Percentiles rank a stretch among this genome's conserved stretches.
Conservation (phyloP, 768 basidiomycete genomes). For the Russula emetica region DNA sequence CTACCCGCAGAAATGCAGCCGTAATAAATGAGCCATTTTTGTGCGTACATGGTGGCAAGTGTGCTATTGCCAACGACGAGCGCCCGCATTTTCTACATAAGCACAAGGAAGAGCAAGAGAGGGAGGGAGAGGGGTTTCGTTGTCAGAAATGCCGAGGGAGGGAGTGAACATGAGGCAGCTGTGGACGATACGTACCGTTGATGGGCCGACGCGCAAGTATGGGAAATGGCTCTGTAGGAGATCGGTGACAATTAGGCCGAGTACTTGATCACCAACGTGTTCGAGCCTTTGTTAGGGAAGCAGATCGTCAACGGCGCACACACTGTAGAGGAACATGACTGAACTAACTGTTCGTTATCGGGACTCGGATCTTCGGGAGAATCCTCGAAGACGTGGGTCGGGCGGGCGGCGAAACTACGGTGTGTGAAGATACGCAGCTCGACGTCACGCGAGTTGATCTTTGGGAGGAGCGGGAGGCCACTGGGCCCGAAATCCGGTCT, state of each 20-base stretch:
- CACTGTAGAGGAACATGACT: constrained; percentile 19
- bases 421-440: constrained; percentile 67
- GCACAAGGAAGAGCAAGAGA: background rate
- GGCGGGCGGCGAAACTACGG: constrained; percentile 63
- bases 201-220: constrained; percentile 68
- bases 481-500: constrained; percentile 37
- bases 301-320: background rate
- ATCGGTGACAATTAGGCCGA: constrained; percentile 61
- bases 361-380: constrained; percentile 64
- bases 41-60: constrained; percentile 62
- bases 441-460: constrained; percentile 46
- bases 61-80: constrained; percentile 71
- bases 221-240: constrained; percentile 60
- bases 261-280: constrained; percentile 71
- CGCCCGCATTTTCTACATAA: constrained; percentile 66
- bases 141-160: background rate
- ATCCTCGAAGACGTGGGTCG: constrained; percentile 75
- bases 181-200: constrained; percentile 46
- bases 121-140: background rate
- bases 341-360: constrained; percentile 87
- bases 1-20: background rate
- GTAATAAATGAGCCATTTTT: background rate
- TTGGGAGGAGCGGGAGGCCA: constrained; percentile 54
- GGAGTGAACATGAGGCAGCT: background rate
- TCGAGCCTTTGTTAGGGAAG: constrained; percentile 50